A percentile compares a stretch with the other conserved stretches of the same genome.
Conservation (phyloP, 257 asterid species). For the Sherardia arvensis region DNA sequence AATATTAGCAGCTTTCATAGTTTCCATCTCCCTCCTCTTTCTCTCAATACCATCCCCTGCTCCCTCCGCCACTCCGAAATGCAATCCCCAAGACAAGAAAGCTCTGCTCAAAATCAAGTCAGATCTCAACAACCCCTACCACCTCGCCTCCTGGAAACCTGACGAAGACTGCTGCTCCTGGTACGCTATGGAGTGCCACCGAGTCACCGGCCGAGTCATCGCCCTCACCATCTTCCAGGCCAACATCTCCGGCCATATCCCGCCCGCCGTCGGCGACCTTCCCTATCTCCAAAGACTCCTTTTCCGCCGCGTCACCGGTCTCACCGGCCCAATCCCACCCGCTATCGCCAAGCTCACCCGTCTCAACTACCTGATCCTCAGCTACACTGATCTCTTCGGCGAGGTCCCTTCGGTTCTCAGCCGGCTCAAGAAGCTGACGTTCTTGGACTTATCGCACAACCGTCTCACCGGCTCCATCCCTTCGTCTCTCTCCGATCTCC, state of each 20-base stretch:
- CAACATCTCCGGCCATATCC: slow-evolving; percentile 42
- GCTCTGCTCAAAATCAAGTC: slow-evolving; percentile 44
- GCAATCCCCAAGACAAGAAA: slow-evolving; percentile 53
- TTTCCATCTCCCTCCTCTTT: slow-evolving; percentile 10
- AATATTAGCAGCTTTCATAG: neutral
- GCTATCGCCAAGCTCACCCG: slow-evolving; percentile 28
- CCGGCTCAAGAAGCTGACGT: slow-evolving; percentile 18
- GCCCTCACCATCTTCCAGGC: slow-evolving; percentile 18
- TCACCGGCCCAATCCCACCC: slow-evolving; percentile 39
- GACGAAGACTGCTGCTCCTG: slow-evolving; percentile 49
- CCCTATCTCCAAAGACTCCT: slow-evolving; percentile 21
- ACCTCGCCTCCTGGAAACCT: slow-evolving; percentile 44
- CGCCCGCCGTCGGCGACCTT: slow-evolving; percentile 36
- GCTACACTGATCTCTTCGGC: slow-evolving; percentile 18
- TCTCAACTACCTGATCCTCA: slow-evolving; percentile 18
- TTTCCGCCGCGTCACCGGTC: slow-evolving; percentile 25
- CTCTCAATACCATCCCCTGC: slow-evolving; percentile 6
- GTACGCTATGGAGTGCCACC: slow-evolving; percentile 33
- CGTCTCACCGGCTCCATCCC: slow-evolving; percentile 16
- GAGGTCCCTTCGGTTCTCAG: slow-evolving; percentile 10
- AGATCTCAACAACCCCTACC: slow-evolving; percentile 38
- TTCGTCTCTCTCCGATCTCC: slow-evolving; percentile 26
- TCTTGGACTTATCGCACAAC: slow-evolving; percentile 7
- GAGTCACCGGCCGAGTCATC: slow-evolving; percentile 33
- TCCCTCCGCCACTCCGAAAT: slow-evolving; percentile 11